phyloP scores from a whole-genome alignment of 1,139 yeast species.

The Hanseniaspora sp. region DNA sequence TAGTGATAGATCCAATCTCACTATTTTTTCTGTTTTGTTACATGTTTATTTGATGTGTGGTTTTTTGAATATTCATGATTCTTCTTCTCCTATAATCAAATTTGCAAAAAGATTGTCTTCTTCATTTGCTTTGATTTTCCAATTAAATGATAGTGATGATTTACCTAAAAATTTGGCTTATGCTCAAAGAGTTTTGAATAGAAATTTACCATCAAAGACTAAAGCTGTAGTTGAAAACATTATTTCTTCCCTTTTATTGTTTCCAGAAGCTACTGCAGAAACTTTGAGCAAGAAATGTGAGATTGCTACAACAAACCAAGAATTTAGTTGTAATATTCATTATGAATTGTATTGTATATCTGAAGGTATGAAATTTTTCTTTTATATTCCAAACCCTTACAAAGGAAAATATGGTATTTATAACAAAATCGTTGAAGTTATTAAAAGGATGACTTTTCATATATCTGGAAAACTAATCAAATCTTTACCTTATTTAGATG shows the following conservation, averaged over 20 bases:
- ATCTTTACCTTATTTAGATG: neutral
- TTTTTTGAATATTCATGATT: slow-evolving; percentile 22
- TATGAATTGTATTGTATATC: slow-evolving; percentile 12
- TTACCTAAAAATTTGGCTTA: slow-evolving; percentile 17
- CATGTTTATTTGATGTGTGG: slow-evolving; percentile 24
- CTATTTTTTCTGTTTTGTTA: slow-evolving; percentile 24
- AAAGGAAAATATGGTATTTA: neutral
- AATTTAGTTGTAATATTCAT: neutral
- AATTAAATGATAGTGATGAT: slow-evolving; percentile 10
- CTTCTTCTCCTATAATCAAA: slow-evolving; percentile 20
- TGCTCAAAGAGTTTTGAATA: slow-evolving; percentile 5
- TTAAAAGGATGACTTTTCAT: neutral
- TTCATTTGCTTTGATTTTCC: slow-evolving; percentile 12
- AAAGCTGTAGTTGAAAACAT: slow-evolving; percentile 12
- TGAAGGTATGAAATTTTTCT: slow-evolving; percentile 15
- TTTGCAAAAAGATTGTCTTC: slow-evolving; percentile 24
- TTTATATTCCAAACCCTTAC: slow-evolving; percentile 8
- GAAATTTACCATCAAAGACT: slow-evolving; percentile 6
- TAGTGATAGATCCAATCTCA: slow-evolving; percentile 23
- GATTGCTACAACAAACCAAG: neutral
- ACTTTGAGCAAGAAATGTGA: neutral
- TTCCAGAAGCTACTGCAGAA: neutral
- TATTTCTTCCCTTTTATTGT: slow-evolving; percentile 8
- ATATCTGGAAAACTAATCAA: slow-evolving; percentile 1
- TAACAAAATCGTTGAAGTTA: neutral